Conservation (phyloP, 2,329 filamentous ascomycete genomes). For the Cytospora piceicola region DNA sequence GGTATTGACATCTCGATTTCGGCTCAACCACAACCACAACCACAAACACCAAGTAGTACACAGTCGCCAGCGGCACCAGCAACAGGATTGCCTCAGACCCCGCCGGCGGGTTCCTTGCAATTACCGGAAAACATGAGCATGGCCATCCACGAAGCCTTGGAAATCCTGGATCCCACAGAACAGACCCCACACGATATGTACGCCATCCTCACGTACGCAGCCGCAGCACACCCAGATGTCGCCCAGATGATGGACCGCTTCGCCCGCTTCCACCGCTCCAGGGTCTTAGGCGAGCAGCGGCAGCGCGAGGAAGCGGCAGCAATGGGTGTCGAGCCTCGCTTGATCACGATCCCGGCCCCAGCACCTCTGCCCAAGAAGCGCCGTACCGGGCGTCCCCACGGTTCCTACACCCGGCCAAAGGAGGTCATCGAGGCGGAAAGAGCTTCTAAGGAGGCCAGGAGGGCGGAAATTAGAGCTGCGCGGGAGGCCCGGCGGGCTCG, state of each 20-base stretch:
- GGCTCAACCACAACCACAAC: neutral
- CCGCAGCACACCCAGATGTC: constrained; percentile 24
- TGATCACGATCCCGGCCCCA: neutral
- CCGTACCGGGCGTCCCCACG: neutral
- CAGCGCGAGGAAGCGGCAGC: neutral
- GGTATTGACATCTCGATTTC: no score
- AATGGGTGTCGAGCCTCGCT: neutral
- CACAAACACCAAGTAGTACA: neutral
- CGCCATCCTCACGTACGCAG: constrained; percentile 17
- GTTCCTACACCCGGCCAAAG: constrained; percentile 10
- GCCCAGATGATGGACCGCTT: constrained; percentile 24
- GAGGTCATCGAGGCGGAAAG: constrained; percentile 11
- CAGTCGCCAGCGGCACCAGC: neutral
- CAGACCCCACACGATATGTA: constrained; percentile 22
- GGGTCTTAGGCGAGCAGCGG: neutral
- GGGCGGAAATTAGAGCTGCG: neutral
- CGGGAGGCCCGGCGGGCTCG: neutral
- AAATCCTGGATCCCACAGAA: constrained; percentile 15
- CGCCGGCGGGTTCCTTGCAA: neutral
- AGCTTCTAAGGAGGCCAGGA: constrained; percentile 3
- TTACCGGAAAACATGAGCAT: constrained; percentile 18
- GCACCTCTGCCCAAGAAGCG: neutral
- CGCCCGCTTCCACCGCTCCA: constrained; percentile 8
- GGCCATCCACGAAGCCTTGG: constrained; percentile 21
- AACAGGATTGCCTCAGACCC: neutral